Conservation (phyloP, 2,329 filamentous ascomycete species). For the Sclerotinia trifoliorum region DNA sequence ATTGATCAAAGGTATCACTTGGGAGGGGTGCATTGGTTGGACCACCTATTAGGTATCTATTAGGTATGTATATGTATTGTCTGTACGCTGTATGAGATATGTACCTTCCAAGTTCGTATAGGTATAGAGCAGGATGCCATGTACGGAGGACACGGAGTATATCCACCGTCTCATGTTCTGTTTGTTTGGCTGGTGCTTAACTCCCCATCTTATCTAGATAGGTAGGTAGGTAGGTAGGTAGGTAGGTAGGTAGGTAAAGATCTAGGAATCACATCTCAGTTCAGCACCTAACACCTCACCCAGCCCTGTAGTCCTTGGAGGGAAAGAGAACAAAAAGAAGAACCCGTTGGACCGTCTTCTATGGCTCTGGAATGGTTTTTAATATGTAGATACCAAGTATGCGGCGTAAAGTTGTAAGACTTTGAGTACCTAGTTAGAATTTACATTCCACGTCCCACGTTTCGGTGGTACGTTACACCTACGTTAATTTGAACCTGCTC, state of each 20-base stretch:
- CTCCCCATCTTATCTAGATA: too few relatives aligned
- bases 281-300: too few relatives aligned
- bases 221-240: background rate
- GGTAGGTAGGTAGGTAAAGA: background rate
- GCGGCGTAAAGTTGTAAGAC: background rate
- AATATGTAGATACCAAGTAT: background rate
- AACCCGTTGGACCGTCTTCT: background rate
- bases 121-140: background rate
- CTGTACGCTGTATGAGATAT: too few relatives aligned
- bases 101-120: background rate
- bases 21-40: background rate
- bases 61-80: background rate
- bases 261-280: background rate
- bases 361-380: background rate
- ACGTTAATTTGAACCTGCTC: background rate
- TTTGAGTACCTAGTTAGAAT: background rate
- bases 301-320: background rate
- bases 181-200: background rate
- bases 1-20: constrained; percentile 1
- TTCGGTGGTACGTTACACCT: constrained; percentile 3
- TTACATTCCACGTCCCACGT: background rate
- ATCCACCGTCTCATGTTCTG: background rate
- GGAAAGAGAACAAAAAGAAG: background rate
- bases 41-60: background rate
- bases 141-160: background rate